Evolutionary conservation across 2,329 filamentous ascomycete genomes (phyloP).

Genomic region (Ramularia endophylla): DNA sequence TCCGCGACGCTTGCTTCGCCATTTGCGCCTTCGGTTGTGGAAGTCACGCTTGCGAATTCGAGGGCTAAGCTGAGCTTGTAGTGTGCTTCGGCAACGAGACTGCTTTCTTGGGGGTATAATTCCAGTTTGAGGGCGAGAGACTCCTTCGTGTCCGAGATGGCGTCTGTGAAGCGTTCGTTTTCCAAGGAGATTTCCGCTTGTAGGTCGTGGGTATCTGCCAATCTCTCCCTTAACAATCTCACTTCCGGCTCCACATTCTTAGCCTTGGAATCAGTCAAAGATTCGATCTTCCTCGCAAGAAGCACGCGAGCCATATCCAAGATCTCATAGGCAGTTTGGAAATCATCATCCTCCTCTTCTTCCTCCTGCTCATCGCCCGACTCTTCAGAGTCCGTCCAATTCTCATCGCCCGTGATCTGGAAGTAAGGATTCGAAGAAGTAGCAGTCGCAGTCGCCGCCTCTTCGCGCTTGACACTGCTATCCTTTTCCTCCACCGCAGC

Average conservation of each 20-base stretch:
- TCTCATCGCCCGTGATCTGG: slow-evolving; percentile 90
- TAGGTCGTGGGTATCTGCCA: slow-evolving; percentile 89
- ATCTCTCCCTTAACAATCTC: slow-evolving; percentile 69
- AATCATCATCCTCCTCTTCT: slow-evolving; percentile 55
- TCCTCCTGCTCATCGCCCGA: slow-evolving; percentile 45
- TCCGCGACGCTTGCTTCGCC: slow-evolving; percentile 33
- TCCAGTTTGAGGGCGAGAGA: slow-evolving; percentile 73
- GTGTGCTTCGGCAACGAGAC: slow-evolving; percentile 87
- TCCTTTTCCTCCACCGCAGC: slow-evolving; percentile 41
- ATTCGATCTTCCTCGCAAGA: slow-evolving; percentile 51
- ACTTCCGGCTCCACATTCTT: slow-evolving; percentile 35
- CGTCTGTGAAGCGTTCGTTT: slow-evolving; percentile 84
- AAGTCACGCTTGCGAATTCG: slow-evolving; percentile 77
- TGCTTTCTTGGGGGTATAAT: slow-evolving; percentile 72
- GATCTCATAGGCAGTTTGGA: slow-evolving; percentile 58
- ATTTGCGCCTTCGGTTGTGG: slow-evolving; percentile 46
- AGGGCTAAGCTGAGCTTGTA: slow-evolving; percentile 94
- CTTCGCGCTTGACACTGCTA: slow-evolving; percentile 32
- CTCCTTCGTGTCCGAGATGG: slow-evolving; percentile 75
- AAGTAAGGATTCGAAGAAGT: slow-evolving; percentile 76
- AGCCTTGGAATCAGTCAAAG: slow-evolving; percentile 44
- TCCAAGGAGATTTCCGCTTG: slow-evolving; percentile 96
- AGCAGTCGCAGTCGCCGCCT: slow-evolving; percentile 35
- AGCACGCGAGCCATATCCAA: slow-evolving; percentile 58
- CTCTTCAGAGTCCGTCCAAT: slow-evolving; percentile 77